A percentile compares a stretch with the other conserved stretches of the same genome.
Evolutionary conservation across 495 filamentous ascomycete species (phyloP).

Genomic region (Daldinia decipiens): DNA sequence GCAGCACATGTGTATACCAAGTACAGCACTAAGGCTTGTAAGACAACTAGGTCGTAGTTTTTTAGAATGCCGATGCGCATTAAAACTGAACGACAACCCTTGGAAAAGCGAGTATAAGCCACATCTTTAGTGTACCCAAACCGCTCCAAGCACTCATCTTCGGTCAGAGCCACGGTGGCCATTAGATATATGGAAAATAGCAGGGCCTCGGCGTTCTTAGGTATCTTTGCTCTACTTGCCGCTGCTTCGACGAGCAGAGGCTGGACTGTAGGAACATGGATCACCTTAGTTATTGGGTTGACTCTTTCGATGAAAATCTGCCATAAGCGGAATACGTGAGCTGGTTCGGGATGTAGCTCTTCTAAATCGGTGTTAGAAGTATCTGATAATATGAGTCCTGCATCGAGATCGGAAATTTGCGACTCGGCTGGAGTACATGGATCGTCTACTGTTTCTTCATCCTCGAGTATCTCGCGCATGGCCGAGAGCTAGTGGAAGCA

Average conservation of each 20-base stretch:
- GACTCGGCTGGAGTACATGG: constrained; percentile 44
- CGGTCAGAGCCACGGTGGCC: constrained; percentile 56
- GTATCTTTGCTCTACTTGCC: constrained; percentile 51
- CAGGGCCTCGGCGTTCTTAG: constrained; percentile 62
- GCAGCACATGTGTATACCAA: constrained; percentile 53
- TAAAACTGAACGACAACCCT: constrained; percentile 60
- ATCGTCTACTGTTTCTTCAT: constrained; percentile 50
- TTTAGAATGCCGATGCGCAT: constrained; percentile 61
- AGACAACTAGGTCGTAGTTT: constrained; percentile 61
- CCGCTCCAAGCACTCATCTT: constrained; percentile 60
- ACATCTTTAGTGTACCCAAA: constrained; percentile 58
- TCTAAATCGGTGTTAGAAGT: constrained; percentile 47
- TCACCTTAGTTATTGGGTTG: constrained; percentile 75
- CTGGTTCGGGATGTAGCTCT: constrained; percentile 67
- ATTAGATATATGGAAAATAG: constrained; percentile 65
- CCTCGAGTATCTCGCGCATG: constrained; percentile 59
- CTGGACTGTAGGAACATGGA: constrained; percentile 73
- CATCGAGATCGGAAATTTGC: constrained; percentile 52
- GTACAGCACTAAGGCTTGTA: constrained; percentile 65
- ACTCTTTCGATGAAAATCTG: constrained; percentile 73
- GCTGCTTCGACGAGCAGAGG: constrained; percentile 59
- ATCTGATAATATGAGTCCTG: constrained; percentile 51
- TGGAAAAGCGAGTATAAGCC: constrained; percentile 53
- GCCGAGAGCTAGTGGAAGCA: constrained; percentile 51
- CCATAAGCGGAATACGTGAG: constrained; percentile 76